Evolutionary conservation across 352 stramenopile species (phyloP).

Genomic region (Achlya hypogyna): DNA sequence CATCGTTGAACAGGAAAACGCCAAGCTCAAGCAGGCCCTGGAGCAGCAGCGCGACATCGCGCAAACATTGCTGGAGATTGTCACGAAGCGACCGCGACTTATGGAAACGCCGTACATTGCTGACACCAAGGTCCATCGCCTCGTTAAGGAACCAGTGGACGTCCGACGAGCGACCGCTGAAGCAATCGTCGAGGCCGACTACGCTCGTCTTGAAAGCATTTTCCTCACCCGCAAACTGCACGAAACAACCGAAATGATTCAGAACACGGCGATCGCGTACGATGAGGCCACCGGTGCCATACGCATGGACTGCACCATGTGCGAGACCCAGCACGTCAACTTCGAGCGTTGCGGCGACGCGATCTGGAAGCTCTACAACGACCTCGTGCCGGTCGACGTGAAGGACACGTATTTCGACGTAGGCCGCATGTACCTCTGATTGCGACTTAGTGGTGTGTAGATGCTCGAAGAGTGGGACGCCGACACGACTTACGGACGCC

Average conservation of each 20-base stretch:
- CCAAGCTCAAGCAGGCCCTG: conserved; percentile 4
- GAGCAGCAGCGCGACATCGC: conserved; percentile 6
- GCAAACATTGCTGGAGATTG: conserved; percentile 5
- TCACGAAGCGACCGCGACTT: conserved; percentile 3
- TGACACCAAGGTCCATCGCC: neutral
- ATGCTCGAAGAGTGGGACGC: neutral
- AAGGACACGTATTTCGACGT: neutral
- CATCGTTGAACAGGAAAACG: conserved; percentile 8
- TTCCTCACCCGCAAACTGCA: conserved; percentile 1
- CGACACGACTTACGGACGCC: neutral
- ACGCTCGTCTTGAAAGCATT: neutral
- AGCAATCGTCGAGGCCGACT: conserved; percentile 11
- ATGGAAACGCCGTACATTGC: neutral
- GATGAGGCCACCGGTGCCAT: neutral
- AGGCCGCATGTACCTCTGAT: neutral
- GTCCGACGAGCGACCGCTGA: neutral
- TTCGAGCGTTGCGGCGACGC: neutral
- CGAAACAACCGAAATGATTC: neutral
- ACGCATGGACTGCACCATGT: conserved; percentile 14
- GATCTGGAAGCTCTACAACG: conserved; percentile 6
- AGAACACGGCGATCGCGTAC: neutral
- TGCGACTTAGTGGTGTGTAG: neutral
- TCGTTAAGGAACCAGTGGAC: neutral
- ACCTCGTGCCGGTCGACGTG: neutral
- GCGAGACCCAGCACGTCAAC: neutral